Percentiles rank a stretch among this genome's conserved stretches.
Conservation (phyloP, 495 filamentous ascomycete species). For the Pseudevernia furfuracea region DNA sequence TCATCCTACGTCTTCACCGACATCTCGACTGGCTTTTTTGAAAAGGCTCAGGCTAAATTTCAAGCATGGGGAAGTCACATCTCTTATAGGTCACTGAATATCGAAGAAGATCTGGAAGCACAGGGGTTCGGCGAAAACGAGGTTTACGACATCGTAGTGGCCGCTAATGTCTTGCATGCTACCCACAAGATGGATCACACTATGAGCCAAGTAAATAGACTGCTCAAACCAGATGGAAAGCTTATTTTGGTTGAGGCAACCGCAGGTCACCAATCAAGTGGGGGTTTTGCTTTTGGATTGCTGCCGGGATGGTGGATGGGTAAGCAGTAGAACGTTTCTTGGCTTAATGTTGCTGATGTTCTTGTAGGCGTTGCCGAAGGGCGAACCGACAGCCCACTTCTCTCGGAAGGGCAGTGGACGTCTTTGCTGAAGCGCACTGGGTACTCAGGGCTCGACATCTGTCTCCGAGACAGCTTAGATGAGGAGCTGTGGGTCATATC, state of each 20-base stretch:
- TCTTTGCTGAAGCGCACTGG: slow-evolving; percentile 15
- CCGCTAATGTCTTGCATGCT: slow-evolving; percentile 23
- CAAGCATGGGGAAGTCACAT: slow-evolving; percentile 25
- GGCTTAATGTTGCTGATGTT: neutral
- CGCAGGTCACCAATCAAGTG: neutral
- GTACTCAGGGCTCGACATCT: slow-evolving; percentile 21
- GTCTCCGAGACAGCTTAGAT: slow-evolving; percentile 18
- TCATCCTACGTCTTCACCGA: slow-evolving; percentile 44
- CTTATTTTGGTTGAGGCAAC: slow-evolving; percentile 18
- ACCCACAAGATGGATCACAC: slow-evolving; percentile 29
- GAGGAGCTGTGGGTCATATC: slow-evolving; percentile 8
- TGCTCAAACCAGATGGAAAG: slow-evolving; percentile 27
- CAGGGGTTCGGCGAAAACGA: slow-evolving; percentile 21
- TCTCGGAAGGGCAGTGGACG: slow-evolving; percentile 19
- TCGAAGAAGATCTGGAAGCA: slow-evolving; percentile 10
- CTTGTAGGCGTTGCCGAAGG: slow-evolving; percentile 8
- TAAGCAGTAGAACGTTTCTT: neutral
- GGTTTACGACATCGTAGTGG: slow-evolving; percentile 26
- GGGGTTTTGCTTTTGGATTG: slow-evolving; percentile 18
- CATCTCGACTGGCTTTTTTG: slow-evolving; percentile 46
- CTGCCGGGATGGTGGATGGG: slow-evolving; percentile 30
- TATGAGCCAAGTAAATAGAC: slow-evolving; percentile 14
- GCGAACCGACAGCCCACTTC: slow-evolving; percentile 8
- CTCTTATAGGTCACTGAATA: slow-evolving; percentile 10
- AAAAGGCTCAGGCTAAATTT: slow-evolving; percentile 30